Evolutionary conservation across 495 filamentous ascomycete genomes (phyloP), one percentile per base, ranked within the genome.

Genomic region (Talaromyces thailandensis): DNA sequence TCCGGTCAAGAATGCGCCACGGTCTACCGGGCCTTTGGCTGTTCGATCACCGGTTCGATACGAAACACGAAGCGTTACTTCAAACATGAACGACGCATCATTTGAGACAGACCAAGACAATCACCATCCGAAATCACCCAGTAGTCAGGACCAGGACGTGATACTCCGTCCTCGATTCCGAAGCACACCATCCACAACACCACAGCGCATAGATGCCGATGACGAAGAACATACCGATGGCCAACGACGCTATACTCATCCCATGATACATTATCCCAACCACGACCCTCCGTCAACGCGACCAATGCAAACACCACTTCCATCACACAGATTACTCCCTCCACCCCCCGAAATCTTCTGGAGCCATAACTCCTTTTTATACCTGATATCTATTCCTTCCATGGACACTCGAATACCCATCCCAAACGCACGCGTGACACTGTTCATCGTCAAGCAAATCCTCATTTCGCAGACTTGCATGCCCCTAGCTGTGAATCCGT

Each of bases 371-470:
- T 21, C 59, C 11, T 61, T 52, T 40, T 2, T 61, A 28, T 61
- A 45, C 43, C 31, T 61, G 1, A 48, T 61, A 7, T 45, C 59
- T 32, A 28, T 6, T 23, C 29, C 31, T 32, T 68, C 26, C 52
- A 58, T 60, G 12, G 67, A 64, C 55, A 16, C 23, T 12, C 63
- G 69, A 18, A 63, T 73, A 6, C 61, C 70, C 1, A 61, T 76
- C 1, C 64, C 71, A 4, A 61, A 70, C 21, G 69, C 76, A 50
- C 70, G 80, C 56, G 60, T 79, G 6, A 64, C 66, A 0, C 48
- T 87, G 4, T 86, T 89, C 64, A 69, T 85, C 7, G 37, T 78
- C 23, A 90, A 91, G 65, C 65, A 84, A 0, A 69, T 76, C 21
- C 81, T 81, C 2, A 66, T 85, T 1, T 79, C 80, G 11, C 73